These are phyloP conservation scores for grape (Vitis vinifera) DNA, from an alignment of 164 flowering plant species.

Conservation along the genomic window DNA sequence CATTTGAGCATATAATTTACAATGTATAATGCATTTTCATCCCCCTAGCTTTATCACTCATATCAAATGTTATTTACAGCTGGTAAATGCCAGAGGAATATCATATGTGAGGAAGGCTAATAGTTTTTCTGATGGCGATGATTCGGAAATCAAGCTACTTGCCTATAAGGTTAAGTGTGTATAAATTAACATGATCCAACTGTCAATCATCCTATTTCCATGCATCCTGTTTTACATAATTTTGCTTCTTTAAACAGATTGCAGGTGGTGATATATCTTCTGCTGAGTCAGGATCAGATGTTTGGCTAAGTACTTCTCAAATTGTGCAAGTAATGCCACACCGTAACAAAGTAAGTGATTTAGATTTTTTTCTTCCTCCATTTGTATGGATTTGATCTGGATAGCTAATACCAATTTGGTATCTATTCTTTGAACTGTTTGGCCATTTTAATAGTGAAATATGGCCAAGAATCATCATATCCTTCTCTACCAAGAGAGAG, in stretches of 20 bases:
- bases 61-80: constrained; percentile 32
- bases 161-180: constrained; percentile 39
- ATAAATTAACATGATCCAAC: neutral
- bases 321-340: constrained; percentile 16
- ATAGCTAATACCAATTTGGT: neutral
- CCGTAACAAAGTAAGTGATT: constrained; percentile 19
- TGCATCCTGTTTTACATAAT: neutral
- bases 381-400: neutral
- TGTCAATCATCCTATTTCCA: neutral
- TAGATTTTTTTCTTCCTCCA: neutral
- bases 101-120: constrained; percentile 28
- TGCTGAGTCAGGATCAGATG: constrained; percentile 35
- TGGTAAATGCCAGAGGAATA: constrained; percentile 44
- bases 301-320: constrained; percentile 14
- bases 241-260: constrained; percentile 29
- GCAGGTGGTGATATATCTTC: constrained; percentile 25
- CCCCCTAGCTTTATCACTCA: neutral
- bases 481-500: too few species aligned
- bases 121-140: constrained; percentile 42
- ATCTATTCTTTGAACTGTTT: too few species aligned
- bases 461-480: too few species aligned
- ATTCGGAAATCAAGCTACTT: constrained; percentile 37
- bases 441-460: too few species aligned
- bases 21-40: neutral
- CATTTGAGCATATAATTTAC: neutral